Percentiles rank a stretch among this genome's conserved stretches.
These are phyloP conservation scores for Lactarius sanguifluus DNA, from an alignment of 768 basidiomycete species.

Conservation along the genomic window DNA sequence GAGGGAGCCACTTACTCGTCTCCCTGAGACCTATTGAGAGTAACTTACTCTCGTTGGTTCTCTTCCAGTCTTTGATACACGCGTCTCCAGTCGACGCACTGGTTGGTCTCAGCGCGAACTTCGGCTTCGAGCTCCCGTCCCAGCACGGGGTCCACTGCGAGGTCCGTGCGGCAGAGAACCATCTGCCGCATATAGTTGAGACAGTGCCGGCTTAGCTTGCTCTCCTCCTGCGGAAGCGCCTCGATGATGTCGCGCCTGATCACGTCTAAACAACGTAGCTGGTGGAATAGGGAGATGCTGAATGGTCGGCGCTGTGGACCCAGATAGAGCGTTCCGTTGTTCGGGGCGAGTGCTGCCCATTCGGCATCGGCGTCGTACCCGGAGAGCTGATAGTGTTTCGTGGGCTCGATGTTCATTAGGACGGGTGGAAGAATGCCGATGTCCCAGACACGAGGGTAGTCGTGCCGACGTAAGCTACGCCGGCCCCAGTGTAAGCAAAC, in stretches of 20 bases:
- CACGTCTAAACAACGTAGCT: slow-evolving; percentile 43
- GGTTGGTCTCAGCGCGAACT: slow-evolving; percentile 17
- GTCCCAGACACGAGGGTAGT: too few species aligned
- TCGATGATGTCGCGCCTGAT: slow-evolving; percentile 35
- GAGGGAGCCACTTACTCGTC: neutral
- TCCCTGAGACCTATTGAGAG: neutral
- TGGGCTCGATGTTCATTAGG: slow-evolving; percentile 14
- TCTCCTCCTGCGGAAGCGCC: neutral
- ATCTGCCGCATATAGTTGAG: slow-evolving; percentile 44
- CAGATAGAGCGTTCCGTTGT: slow-evolving; percentile 33
- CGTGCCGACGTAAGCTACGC: too few species aligned
- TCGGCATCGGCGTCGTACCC: slow-evolving; percentile 21
- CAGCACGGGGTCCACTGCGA: slow-evolving; percentile 34
- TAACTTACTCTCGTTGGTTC: slow-evolving; percentile 18
- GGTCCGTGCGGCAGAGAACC: slow-evolving; percentile 39
- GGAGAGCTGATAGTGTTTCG: slow-evolving; percentile 17
- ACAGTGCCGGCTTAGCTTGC: slow-evolving; percentile 35
- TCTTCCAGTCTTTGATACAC: slow-evolving; percentile 17
- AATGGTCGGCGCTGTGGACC: slow-evolving; percentile 34
- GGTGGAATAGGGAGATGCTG: slow-evolving; percentile 42
- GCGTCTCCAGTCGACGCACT: slow-evolving; percentile 18
- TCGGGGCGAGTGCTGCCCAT: slow-evolving; percentile 34
- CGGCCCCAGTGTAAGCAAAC: neutral
- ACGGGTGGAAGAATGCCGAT: slow-evolving; percentile 5
- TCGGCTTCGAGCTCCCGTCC: slow-evolving; percentile 19